Base-by-base conservation (phyloP, 495 filamentous ascomycete genomes). In the Penicillium turbatum region DNA sequence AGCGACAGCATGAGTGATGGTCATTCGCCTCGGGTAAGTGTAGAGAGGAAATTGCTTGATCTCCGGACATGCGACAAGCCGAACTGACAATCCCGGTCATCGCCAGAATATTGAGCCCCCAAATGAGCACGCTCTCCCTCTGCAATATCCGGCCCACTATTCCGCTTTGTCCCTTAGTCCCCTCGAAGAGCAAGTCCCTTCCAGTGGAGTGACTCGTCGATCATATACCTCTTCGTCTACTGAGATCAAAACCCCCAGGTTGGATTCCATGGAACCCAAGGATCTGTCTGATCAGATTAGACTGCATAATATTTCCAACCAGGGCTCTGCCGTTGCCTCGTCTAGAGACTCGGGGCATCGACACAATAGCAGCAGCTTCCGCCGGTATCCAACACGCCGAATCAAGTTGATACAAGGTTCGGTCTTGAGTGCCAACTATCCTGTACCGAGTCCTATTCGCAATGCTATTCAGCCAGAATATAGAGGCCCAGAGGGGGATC, bases 391-490 rank as follows among this genome's bases (percentile, higher is more conserved):
- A 27, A 98, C 93, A 17, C 82, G 93, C 62, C 97, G 96, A 72
- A 88, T 97, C 67, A 97, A 97, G 78, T 83, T 98, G 35, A 87
- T 90, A 16, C 90, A 97, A 71, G 91, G 91, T 53, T 88, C 87
- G 51, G 93, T 97, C 60, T 79, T 98, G 62, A 96, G 92, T 72
- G 88, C 96, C 59, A 92, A 97, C 70, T 95, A 98, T 70, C 92
- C 95, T 0, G 93, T 96, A 11, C 93, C 93, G 38, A 95, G 89
- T 70, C 91, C 93, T 45, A 97, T 98, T 66, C 87, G 95, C 66
- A 97, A 98, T 68, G 90, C 95, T 42, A 82, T 97, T 21, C 89
- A 98, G 72, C 74, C 87, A 7, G 89, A 92, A 67, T 98, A 97
- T 65, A 79, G 88, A 48, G 88, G 95, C 62, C 72, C 88, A 21